These are phyloP conservation scores for Blastocystis sp. DNA, from an alignment of 352 stramenopile species.

Conservation along the genomic window DNA sequence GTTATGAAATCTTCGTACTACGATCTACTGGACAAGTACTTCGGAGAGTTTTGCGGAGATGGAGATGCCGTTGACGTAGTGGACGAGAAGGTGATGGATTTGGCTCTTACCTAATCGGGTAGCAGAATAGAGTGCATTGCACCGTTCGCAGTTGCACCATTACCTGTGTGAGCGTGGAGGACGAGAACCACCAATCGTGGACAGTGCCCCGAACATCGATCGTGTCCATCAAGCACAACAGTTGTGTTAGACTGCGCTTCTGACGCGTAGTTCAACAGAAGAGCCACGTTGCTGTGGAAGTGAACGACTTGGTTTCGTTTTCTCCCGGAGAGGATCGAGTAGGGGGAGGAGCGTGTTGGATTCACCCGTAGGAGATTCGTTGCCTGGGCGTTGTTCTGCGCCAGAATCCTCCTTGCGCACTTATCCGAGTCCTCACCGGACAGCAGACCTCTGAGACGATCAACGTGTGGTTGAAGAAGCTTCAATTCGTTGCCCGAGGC, in stretches of 20 bases:
- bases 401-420: slow-evolving; percentile 36
- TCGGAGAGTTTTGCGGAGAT: slow-evolving; percentile 49
- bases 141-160: slow-evolving; percentile 37
- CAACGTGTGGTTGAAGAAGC: slow-evolving; percentile 65
- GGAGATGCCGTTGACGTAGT: slow-evolving; percentile 27
- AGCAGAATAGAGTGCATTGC: background rate
- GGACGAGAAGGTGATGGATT: background rate
- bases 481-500: slow-evolving; percentile 46
- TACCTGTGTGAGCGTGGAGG: slow-evolving; percentile 23
- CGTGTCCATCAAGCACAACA: slow-evolving; percentile 44
- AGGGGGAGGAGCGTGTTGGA: background rate
- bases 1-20: slow-evolving; percentile 63
- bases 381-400: slow-evolving; percentile 44
- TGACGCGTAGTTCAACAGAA: slow-evolving; percentile 48
- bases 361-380: slow-evolving; percentile 51
- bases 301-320: slow-evolving; percentile 49
- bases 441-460: slow-evolving; percentile 40
- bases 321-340: slow-evolving; percentile 58
- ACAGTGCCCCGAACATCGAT: slow-evolving; percentile 54
- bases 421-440: slow-evolving; percentile 46
- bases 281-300: slow-evolving; percentile 50
- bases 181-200: background rate
- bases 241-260: background rate
- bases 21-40: slow-evolving; percentile 56
- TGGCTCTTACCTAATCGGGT: background rate